Conservation (phyloP, 2,329 filamentous ascomycete genomes). For the Sarocladium oryzae region DNA sequence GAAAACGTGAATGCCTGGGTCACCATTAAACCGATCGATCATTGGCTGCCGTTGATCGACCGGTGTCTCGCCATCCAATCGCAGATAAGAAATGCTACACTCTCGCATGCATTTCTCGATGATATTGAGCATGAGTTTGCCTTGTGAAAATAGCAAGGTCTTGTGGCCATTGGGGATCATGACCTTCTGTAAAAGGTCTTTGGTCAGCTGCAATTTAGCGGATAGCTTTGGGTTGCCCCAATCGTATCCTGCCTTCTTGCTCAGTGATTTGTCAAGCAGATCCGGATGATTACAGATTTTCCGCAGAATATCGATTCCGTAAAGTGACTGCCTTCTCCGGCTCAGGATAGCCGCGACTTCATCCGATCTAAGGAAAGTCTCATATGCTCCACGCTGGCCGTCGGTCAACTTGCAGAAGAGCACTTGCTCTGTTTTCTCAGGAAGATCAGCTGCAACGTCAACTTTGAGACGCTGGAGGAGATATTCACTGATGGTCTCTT, state of each 20-base stretch:
- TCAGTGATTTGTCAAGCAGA: conserved; percentile 58
- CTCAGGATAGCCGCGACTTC: conserved; percentile 80
- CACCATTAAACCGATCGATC: conserved; percentile 87
- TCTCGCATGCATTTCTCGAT: conserved; percentile 75
- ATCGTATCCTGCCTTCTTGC: conserved; percentile 55
- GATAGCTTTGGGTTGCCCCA: conserved; percentile 77
- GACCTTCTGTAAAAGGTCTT: conserved; percentile 69
- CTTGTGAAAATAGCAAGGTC: conserved; percentile 86
- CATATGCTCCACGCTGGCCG: conserved; percentile 72
- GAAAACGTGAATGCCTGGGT: conserved; percentile 76
- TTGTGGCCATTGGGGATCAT: conserved; percentile 93
- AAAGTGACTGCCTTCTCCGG: conserved; percentile 71
- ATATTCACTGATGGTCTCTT: conserved; percentile 90
- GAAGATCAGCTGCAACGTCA: conserved; percentile 88
- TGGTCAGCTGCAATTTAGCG: conserved; percentile 93
- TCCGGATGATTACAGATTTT: conserved; percentile 99
- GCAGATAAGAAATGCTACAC: conserved; percentile 65
- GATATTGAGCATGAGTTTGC: conserved; percentile 92
- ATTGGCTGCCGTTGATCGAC: conserved; percentile 84
- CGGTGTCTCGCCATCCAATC: conserved; percentile 90
- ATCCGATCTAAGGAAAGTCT: conserved; percentile 71
- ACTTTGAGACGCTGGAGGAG: conserved; percentile 86
- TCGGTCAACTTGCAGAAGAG: conserved; percentile 87
- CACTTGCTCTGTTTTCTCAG: conserved; percentile 93
- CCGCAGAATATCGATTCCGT: conserved; percentile 82